Base-by-base conservation (phyloP, 2,329 filamentous ascomycete genomes). In the Diatrype stigma region DNA sequence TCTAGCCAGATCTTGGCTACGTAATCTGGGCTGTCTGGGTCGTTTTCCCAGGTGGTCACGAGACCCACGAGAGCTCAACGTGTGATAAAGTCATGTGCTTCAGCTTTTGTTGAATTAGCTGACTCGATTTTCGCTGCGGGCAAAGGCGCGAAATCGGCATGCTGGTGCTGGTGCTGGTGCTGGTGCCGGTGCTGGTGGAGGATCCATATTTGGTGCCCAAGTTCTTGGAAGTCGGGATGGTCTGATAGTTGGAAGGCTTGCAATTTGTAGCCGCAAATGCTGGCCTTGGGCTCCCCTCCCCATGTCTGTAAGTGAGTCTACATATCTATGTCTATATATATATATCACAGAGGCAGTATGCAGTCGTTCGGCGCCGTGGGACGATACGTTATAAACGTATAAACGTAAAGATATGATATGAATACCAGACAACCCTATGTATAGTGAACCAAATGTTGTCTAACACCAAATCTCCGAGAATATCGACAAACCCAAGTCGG, bases 361-460 rank as follows among this genome's bases (percentile, higher is more conserved):
- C 26, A 30, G 26, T 10, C 5, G 10, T 30, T 30, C 5, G 26
- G 5, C 26, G 37, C 12, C 16, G 37, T 8, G 10, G 17, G 11
- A 8, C 11, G 17, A 21, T 22, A 16, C 5, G n/a, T 40, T 11
- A 19, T 44, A 21, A 23, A 48, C 46, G 26, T 30, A 10, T 30
- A n/a, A n/a, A n/a, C n/a, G n/a, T n/a, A n/a, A n/a, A n/a, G 38
- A 50, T 48, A 51, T 55, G 26, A 51, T 45, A 54, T 42, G 51
- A 50, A 40, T 51, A 49, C 37, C 48, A 47, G 47, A 45, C 38
- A 17, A 45, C 50, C 54, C 48, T 54, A 35, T 47, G 54, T 59
- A 62, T 60, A 53, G 55, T 30, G 26, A 30, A 60, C 53, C 55
- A 45, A 52, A 55, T 58, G 56, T 53, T 53, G n/a, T n/a, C 10